phyloP scores from a whole-genome alignment of 208 protist species.

The Wallacemonas sp. region DNA sequence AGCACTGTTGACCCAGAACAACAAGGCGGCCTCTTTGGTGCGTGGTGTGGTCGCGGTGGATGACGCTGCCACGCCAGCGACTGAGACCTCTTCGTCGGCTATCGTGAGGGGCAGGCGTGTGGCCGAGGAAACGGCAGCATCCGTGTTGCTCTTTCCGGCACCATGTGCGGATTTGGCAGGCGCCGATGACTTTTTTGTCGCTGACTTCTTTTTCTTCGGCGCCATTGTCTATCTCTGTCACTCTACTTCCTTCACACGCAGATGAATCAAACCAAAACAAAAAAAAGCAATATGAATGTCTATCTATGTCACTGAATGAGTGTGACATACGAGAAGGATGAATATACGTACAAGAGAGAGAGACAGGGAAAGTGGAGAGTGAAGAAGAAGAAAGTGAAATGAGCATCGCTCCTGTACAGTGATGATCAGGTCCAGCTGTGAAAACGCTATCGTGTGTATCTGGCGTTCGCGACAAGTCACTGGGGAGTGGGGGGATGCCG shows the following conservation, averaged over 20 bases:
- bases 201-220: constrained; percentile 1
- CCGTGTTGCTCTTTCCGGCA: not conserved
- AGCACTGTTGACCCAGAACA: constrained; percentile 32
- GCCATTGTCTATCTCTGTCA: not conserved
- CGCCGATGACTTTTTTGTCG: not conserved
- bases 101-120: not conserved
- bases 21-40: constrained; percentile 21
- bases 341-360: constrained; percentile 14
- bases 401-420: no score
- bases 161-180: not conserved
- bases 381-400: no score
- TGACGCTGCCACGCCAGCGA: no score
- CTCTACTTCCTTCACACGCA: no score
- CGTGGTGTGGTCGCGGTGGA: not conserved
- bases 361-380: not conserved
- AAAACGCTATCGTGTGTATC: no score
- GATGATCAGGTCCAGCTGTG: no score
- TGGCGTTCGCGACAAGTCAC: no score
- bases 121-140: no score
- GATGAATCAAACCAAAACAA: not conserved
- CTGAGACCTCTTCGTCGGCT: no score
- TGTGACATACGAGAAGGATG: constrained; percentile 4
- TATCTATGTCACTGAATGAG: not conserved
- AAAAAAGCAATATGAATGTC: constrained; percentile 9
- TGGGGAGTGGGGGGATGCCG: no score